Base-by-base conservation (phyloP, 1,284 basidiomycete species). In the Leccinum holopus region DNA sequence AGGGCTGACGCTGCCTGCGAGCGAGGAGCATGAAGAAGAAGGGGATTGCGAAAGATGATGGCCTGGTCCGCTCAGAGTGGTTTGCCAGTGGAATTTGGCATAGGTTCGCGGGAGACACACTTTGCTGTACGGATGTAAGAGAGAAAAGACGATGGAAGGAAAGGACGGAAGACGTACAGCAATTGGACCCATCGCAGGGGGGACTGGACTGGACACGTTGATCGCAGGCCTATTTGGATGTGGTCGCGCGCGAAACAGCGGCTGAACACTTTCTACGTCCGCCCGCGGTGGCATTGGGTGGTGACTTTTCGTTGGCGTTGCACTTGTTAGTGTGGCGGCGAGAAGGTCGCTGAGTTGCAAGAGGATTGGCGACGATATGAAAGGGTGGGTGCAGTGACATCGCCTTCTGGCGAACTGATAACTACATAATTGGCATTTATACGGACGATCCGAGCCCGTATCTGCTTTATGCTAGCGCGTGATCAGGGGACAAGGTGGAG, bases 381-480 rank as follows among this genome's bases (percentile, higher is more conserved):
- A 25, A 25, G 25, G 25, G 25, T 25, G 25, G 25, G 25, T 25
- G 25, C 3, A 25, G 60, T 30, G 60, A 60, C 18, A 55, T n/a
- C 56, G 90, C 91, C 90, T 92, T 72, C 93, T 78, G 1, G 93
- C 94, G 73, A 95, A 95, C 75, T 93, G 89, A 76, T 95, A 88
- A 28, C 92, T 91, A 75, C 94, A 95, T 68, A 90, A 86, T 73
- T 90, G 88, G 73, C 94, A 95, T 70, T 92, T 92, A 81, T 95
- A 95, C 7, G 93, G 93, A 56, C 93, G 83, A 80, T 95, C 92
- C n/a, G n/a, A n/a, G 65, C 93, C 93, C n/a, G 92, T 95, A 76
- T 95, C 90, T 73, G 62, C 1, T 52, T 52, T 63, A 66, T 59
- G 66, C 28, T 30, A 30, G 6, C 25, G 25, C 25, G 25, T 25